Evolutionary conservation across 805 yeast genomes (phyloP), one percentile per base, ranked within the genome.

Genomic region (Saccharomycopsis sp.): DNA sequence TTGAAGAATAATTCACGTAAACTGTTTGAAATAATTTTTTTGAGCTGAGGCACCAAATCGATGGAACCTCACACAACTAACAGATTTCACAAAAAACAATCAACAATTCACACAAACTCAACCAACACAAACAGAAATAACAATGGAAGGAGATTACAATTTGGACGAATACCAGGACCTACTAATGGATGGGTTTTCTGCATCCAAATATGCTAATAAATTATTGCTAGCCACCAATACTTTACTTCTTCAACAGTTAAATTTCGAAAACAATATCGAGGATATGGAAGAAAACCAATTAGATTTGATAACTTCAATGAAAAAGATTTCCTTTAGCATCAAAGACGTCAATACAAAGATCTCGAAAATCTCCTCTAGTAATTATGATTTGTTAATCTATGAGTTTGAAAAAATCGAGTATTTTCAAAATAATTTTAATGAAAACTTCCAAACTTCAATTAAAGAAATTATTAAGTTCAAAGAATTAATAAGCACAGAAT

Each of bases 291-390:
- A 34, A 12, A 37, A 9, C 38, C 67, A 60, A 39, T 48, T 67
- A n/a, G 72, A 67, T 45, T 47, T 67, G n/a, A 52, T 50, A 4
- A 67, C 70, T 0, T 59, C 70, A 4, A 57, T 59, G 26, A 67
- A 67, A 40, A 63, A 59, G 49, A 54, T 67, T 34, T 59, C 55
- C 34, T 67, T 66, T 46, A 69, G 63, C 47, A 52, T 61, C 10
- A 59, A 59, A 34, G 72, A 66, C 48, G 62, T 64, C 39, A 61
- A 64, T 40, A 55, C 57, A 44, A 53, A 68, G 34, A 64, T 65
- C 62, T 49, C 50, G 17, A 40, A 49, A 19, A 54, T 64, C n/a
- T 52, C 69, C 5, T 50, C 60, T 2, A 44, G 46, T 14, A 57
- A 64, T 49, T 58, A 64, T 49, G 59, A 58, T 23, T 49, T 53